A percentile compares a stretch with the other conserved stretches of the same genome.
Evolutionary conservation across 2,329 filamentous ascomycete species (phyloP).

Genomic region (Fusarium austroafricanum): DNA sequence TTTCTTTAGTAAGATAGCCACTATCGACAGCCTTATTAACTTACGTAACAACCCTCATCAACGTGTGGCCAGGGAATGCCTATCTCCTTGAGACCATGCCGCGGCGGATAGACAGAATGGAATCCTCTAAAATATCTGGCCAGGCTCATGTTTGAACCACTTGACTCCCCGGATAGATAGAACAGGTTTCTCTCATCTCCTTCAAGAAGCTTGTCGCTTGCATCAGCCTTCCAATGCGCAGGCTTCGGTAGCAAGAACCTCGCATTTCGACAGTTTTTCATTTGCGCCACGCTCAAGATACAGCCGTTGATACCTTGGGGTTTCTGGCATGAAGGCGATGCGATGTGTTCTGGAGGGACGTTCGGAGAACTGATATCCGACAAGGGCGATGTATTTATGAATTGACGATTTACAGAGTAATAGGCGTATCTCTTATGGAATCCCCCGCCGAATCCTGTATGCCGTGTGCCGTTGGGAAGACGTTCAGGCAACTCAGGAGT

Average conservation of each 20-base stretch:
- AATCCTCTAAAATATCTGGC: background rate
- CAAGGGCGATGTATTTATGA: background rate
- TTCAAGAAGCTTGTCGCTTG: background rate
- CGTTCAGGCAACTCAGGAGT: background rate
- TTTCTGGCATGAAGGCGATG: slow-evolving; percentile 3
- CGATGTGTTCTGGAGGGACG: background rate
- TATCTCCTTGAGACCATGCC: background rate
- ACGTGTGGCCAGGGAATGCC: background rate
- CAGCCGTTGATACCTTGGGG: slow-evolving; percentile 5
- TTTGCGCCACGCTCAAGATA: background rate
- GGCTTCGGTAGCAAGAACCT: background rate
- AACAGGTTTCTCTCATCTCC: background rate
- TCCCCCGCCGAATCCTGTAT: background rate
- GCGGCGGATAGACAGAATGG: background rate
- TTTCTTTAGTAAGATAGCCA: background rate
- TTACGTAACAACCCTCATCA: background rate
- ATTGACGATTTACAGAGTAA: background rate
- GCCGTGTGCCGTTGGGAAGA: slow-evolving; percentile 8
- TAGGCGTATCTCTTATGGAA: background rate
- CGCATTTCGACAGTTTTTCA: slow-evolving; percentile 12
- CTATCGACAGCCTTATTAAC: background rate
- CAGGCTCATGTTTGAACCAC: background rate
- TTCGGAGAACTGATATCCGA: rapidly evolving
- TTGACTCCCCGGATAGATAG: slow-evolving; percentile 1
- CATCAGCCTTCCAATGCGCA: background rate